Evolutionary conservation across 78 protist species (phyloP).

Genomic region (Cavenderia fasciculata): DNA sequence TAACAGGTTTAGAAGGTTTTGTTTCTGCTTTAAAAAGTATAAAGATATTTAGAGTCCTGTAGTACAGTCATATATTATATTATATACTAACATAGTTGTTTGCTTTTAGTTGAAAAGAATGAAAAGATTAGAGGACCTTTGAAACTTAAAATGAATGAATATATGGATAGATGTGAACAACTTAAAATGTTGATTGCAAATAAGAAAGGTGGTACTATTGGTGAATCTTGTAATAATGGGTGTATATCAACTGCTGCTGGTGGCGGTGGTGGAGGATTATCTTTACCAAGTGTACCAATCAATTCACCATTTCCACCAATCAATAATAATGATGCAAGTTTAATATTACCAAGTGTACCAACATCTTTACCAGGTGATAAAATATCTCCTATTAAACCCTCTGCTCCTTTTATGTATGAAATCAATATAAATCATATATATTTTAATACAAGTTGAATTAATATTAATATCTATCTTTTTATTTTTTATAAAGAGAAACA

Average conservation of each 20-base stretch:
- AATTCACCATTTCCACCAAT: background rate
- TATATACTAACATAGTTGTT: background rate
- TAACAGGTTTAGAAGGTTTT: constrained; percentile 56
- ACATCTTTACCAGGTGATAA: background rate
- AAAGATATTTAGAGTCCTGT: background rate
- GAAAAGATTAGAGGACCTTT: constrained; percentile 42
- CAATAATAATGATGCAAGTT: background rate
- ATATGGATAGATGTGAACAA: constrained; percentile 38
- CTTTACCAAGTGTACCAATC: constrained; percentile 43
- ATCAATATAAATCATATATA: background rate
- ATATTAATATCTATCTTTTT: background rate
- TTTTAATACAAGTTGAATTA: background rate
- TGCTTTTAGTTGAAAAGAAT: constrained; percentile 54
- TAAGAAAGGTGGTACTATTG: background rate
- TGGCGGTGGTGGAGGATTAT: background rate
- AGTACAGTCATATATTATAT: background rate
- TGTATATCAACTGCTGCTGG: background rate
- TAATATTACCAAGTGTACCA: constrained; percentile 37
- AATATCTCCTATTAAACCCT: background rate
- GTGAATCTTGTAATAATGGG: constrained; percentile 2
- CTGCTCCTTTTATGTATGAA: background rate
- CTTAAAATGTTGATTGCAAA: constrained; percentile 34
- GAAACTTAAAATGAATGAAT: constrained; percentile 45
- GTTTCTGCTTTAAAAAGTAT: constrained; percentile 45
- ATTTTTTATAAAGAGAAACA: constrained; percentile 2